Conservation (phyloP, 495 filamentous ascomycete species). For the Penicillium bialowiezense region DNA sequence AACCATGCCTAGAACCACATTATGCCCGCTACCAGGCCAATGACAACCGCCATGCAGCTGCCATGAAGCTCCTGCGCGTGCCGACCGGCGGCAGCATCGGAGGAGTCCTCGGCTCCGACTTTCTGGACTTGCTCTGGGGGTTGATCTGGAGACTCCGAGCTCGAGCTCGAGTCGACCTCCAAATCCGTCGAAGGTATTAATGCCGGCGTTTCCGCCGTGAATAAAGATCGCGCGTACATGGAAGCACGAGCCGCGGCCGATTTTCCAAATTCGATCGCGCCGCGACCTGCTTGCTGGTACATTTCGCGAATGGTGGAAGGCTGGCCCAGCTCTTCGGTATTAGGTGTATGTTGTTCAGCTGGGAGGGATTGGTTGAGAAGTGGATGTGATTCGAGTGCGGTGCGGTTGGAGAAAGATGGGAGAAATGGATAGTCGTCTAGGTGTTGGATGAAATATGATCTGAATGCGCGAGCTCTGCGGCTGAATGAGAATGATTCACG, state of each 20-base stretch:
- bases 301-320: slow-evolving; percentile 8
- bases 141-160: no score
- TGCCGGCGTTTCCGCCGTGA: not conserved
- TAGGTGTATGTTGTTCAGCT: slow-evolving; percentile 12
- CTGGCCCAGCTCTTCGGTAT: slow-evolving; percentile 5
- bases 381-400: slow-evolving; percentile 8
- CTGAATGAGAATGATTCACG: slow-evolving; percentile 29
- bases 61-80: slow-evolving; percentile 32
- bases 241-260: slow-evolving; percentile 3
- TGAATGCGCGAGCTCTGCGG: slow-evolving; percentile 34
- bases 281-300: slow-evolving; percentile 35
- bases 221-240: slow-evolving; percentile 1
- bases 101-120: slow-evolving; percentile 18
- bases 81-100: slow-evolving; percentile 24
- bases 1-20: slow-evolving; percentile 33
- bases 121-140: slow-evolving; percentile 6
- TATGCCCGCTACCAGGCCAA: slow-evolving; percentile 39
- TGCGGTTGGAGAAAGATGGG: slow-evolving; percentile 24
- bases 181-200: not conserved
- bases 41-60: slow-evolving; percentile 45
- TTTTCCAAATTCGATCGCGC: slow-evolving; percentile 21
- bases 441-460: slow-evolving; percentile 31
- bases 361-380: slow-evolving; percentile 10
- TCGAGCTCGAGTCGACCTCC: slow-evolving; percentile 1
- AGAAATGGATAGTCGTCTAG: slow-evolving; percentile 29